Percentiles rank a stretch among this genome's conserved stretches.
These are phyloP conservation scores for Leonotis leonurus DNA, from an alignment of 257 asterid genomes.

Conservation along the genomic window DNA sequence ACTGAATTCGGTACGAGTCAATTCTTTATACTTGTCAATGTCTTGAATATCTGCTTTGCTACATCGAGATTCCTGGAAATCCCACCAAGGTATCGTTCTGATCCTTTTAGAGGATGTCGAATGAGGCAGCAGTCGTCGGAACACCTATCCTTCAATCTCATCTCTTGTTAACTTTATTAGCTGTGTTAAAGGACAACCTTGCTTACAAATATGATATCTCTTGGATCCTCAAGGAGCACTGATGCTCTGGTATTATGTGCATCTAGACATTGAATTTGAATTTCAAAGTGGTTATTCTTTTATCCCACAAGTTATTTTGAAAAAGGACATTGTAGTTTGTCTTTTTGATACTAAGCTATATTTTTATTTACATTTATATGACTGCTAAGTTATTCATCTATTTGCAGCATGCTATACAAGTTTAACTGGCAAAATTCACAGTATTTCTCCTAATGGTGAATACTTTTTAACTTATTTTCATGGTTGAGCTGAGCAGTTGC, in stretches of 20 bases:
- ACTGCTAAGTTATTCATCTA: slow-evolving; percentile 8
- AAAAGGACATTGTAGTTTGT: neutral
- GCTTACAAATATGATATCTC: neutral
- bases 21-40: neutral
- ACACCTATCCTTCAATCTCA: neutral
- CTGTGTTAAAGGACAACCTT: neutral
- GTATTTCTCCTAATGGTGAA: slow-evolving; percentile 12
- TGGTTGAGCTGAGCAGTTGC: slow-evolving; percentile 65
- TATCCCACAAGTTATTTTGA: neutral
- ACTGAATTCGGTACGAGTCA: neutral
- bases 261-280: slow-evolving; percentile 3
- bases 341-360: neutral
- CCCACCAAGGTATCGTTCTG: neutral
- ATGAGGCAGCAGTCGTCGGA: neutral
- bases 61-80: neutral
- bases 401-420: neutral
- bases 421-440: neutral
- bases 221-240: slow-evolving; percentile 1
- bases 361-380: neutral
- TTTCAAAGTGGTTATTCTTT: neutral
- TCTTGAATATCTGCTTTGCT: neutral
- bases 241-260: neutral
- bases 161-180: neutral
- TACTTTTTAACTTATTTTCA: slow-evolving; percentile 12
- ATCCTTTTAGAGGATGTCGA: slow-evolving; percentile 12